Percentiles rank a stretch among this genome's conserved stretches.
phyloP scores from a whole-genome alignment of 306 rosid genomes.

The Quercus glauca region DNA sequence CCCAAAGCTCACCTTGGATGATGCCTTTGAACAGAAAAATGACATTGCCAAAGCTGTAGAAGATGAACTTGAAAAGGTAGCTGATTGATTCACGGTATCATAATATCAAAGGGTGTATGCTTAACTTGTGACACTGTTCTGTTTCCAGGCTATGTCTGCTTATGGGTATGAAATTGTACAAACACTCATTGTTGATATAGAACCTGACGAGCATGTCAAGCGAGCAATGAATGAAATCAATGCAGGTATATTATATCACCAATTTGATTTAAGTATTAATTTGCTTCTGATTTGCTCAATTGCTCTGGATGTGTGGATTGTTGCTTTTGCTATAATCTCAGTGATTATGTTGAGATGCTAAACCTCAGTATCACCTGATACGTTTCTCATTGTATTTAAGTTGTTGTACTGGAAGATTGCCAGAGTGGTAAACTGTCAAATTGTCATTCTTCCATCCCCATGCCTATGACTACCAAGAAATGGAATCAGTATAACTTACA shows the following conservation, averaged over 20 bases:
- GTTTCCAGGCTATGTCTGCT: slow-evolving; percentile 88
- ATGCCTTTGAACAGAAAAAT: slow-evolving; percentile 90
- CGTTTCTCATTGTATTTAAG: not conserved
- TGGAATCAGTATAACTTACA: not conserved
- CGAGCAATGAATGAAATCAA: slow-evolving; percentile 97
- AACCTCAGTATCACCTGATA: not conserved
- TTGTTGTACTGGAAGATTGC: not conserved
- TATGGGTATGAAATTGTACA: slow-evolving; percentile 94
- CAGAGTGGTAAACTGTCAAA: not conserved
- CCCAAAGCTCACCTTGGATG: slow-evolving; percentile 89
- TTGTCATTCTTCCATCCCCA: not conserved
- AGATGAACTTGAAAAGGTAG: slow-evolving; percentile 86
- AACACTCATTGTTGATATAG: slow-evolving; percentile 83
- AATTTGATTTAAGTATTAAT: not conserved
- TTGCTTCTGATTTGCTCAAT: not conserved
- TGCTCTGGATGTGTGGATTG: not conserved
- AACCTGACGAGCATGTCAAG: slow-evolving; percentile 88
- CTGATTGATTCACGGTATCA: not conserved
- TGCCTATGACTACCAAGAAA: not conserved
- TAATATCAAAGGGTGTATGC: slow-evolving; percentile 6
- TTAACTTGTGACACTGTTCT: slow-evolving; percentile 12
- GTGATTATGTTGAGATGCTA: not conserved
- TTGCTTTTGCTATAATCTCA: not conserved
- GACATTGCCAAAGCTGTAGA: slow-evolving; percentile 93
- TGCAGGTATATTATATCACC: slow-evolving; percentile 57